phyloP scores from a whole-genome alignment of 139 green algal species.

The Coelastrella sp. region DNA sequence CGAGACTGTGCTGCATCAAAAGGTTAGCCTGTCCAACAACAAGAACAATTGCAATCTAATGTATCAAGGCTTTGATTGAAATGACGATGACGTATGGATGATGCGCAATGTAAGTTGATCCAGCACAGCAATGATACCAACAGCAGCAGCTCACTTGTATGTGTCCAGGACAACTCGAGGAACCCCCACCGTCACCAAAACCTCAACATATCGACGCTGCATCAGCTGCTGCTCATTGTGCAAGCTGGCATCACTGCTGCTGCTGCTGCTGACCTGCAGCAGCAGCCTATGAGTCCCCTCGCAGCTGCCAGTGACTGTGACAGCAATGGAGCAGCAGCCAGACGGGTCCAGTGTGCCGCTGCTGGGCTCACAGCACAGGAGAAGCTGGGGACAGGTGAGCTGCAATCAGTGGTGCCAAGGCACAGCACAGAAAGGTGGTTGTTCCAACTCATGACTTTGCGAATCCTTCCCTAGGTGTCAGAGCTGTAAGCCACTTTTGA shows the following conservation, averaged over 20 bases:
- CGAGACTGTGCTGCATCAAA: no score
- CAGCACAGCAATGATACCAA: no score
- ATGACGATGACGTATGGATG: no score
- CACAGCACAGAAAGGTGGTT: background rate
- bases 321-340: background rate
- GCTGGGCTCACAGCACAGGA: background rate
- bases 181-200: constrained; percentile 9
- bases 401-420: background rate
- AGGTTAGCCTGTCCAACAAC: no score
- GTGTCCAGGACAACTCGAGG: background rate
- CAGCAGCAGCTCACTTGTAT: constrained; percentile 14
- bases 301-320: constrained; percentile 23
- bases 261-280: constrained; percentile 13
- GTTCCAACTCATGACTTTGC: background rate
- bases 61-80: no score
- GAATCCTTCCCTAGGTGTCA: no score
- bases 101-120: no score
- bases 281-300: constrained; percentile 28
- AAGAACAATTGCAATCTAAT: no score
- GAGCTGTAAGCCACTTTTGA: no score
- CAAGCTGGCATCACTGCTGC: background rate
- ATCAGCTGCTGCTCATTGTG: constrained; percentile 13
- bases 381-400: background rate
- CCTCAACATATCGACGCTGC: constrained; percentile 25
- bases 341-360: background rate